Conservation (phyloP, 306 rosid species). For the Astragalus membranaceus region DNA sequence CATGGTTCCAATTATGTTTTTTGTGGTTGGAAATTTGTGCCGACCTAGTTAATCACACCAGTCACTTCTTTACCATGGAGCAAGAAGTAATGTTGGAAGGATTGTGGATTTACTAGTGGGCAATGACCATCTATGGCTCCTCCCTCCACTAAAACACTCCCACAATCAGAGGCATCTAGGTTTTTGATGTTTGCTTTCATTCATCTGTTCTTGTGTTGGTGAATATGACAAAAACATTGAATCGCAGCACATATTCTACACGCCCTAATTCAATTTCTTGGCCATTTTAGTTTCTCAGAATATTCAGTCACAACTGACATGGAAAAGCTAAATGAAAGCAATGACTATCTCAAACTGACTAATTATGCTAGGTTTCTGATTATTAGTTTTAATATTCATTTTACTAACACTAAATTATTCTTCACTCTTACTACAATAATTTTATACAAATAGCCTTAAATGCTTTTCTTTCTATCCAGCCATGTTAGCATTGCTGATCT, state of each 20-base stretch:
- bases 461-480: background rate
- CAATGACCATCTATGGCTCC: background rate
- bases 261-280: background rate
- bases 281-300: background rate
- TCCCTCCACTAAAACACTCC: background rate
- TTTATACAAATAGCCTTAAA: constrained; percentile 8
- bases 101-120: background rate
- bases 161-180: background rate
- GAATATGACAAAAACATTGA: constrained; percentile 4
- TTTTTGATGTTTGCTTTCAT: background rate
- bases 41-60: background rate
- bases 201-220: background rate
- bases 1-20: background rate
- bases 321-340: background rate
- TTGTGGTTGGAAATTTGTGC: background rate
- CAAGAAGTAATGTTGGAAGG: background rate
- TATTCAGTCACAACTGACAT: background rate
- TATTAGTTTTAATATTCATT: constrained; percentile 2
- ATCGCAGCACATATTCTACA: background rate
- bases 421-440: background rate
- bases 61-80: background rate
- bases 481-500: background rate
- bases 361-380: constrained; percentile 4
- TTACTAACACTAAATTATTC: background rate
- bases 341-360: constrained; percentile 3